A percentile compares a stretch with the other conserved stretches of the same genome.
phyloP scores from a whole-genome alignment of 129 eudicot species.

The Rutidosis leptorrhynchoides region DNA sequence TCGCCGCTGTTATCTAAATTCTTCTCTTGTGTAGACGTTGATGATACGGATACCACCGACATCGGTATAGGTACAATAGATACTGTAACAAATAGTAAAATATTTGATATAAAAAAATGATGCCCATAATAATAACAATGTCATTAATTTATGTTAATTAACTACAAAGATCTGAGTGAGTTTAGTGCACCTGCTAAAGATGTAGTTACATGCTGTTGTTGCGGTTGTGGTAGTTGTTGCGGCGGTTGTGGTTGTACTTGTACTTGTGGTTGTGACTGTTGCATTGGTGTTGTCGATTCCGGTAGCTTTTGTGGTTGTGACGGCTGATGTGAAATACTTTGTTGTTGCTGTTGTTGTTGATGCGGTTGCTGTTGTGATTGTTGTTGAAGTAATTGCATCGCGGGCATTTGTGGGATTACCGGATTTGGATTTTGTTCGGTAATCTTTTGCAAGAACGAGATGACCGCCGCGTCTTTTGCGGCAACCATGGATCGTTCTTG shows the following conservation, averaged over 20 bases:
- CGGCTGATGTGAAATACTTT: neutral
- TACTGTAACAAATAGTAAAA: conserved; percentile 10
- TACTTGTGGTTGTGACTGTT: conserved; percentile 15
- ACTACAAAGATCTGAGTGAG: neutral
- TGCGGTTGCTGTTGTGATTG: conserved; percentile 24
- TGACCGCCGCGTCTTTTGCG: conserved; percentile 76
- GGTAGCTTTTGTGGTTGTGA: conserved; percentile 1
- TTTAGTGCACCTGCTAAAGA: conserved; percentile 23
- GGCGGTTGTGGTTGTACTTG: conserved; percentile 4
- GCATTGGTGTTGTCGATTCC: neutral
- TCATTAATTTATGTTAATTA: neutral
- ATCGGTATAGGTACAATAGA: conserved; percentile 10
- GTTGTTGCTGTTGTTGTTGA: conserved; percentile 24
- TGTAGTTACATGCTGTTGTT: conserved; percentile 20
- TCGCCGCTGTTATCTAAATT: conserved; percentile 41
- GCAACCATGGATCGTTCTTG: conserved; percentile 83
- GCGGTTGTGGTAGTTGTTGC: conserved; percentile 9
- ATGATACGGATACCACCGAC: conserved; percentile 16
- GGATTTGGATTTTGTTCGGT: conserved; percentile 43
- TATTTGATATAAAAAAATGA: neutral
- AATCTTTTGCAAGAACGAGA: conserved; percentile 61
- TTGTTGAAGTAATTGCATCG: conserved; percentile 38
- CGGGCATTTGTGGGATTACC: conserved; percentile 26
- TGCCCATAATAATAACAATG: neutral
- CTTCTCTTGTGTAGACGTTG: conserved; percentile 21